Conservation (phyloP, 2,329 filamentous ascomycete species). For the Didymella segeticola region DNA sequence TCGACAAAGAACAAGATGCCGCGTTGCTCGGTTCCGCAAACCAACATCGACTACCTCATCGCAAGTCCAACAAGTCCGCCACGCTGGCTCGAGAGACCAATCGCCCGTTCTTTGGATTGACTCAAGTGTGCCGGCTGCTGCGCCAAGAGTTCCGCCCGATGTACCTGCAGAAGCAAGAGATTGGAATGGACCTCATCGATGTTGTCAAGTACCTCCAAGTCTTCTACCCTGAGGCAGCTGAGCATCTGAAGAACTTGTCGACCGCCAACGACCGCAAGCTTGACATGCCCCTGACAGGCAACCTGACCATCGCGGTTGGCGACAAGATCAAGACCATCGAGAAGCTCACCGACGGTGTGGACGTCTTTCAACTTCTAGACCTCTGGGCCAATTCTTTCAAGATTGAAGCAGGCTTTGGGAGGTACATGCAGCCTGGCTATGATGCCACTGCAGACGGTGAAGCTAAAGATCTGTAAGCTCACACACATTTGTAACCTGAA, state of each 20-base stretch:
- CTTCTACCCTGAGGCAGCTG: conserved; percentile 25
- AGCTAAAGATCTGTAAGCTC: conserved; percentile 40
- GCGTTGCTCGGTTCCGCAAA: conserved; percentile 8
- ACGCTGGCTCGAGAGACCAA: conserved; percentile 19
- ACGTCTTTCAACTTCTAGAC: conserved; percentile 33
- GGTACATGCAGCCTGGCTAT: conserved; percentile 29
- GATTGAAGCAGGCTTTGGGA: conserved; percentile 40
- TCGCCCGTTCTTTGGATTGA: conserved; percentile 36
- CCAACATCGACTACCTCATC: neutral
- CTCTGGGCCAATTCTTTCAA: conserved; percentile 39
- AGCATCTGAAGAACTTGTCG: conserved; percentile 8
- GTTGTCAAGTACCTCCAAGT: conserved; percentile 26
- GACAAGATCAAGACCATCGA: conserved; percentile 22
- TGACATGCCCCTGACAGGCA: conserved; percentile 32
- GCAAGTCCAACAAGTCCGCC: conserved; percentile 13
- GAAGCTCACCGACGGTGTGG: conserved; percentile 21
- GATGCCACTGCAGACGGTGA: conserved; percentile 34
- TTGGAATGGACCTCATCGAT: conserved; percentile 36
- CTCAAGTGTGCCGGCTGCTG: conserved; percentile 35
- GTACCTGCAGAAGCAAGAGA: conserved; percentile 33
- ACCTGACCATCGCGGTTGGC: conserved; percentile 37
- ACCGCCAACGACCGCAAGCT: neutral
- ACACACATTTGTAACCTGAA: no score
- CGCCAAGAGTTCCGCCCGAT: conserved; percentile 35
- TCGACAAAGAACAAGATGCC: conserved; percentile 16